phyloP scores from a whole-genome alignment of 2,329 filamentous ascomycete species.

The Zymoseptoria tritici region DNA sequence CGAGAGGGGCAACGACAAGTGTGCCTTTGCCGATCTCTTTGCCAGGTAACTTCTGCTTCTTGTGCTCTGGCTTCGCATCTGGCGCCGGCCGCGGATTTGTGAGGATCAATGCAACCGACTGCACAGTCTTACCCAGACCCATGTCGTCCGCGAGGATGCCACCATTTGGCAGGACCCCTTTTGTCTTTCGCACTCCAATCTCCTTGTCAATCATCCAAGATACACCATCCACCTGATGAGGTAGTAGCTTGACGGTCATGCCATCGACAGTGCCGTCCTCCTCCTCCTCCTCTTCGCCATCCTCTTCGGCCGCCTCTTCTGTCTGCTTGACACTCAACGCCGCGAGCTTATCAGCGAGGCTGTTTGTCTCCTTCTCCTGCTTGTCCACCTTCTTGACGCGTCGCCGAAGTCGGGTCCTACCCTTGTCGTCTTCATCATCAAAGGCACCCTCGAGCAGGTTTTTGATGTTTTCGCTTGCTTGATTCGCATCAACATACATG shows the following conservation, averaged over 20 bases:
- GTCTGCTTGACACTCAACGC: conserved; percentile 39
- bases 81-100: conserved; percentile 59
- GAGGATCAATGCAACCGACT: conserved; percentile 82
- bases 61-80: conserved; percentile 43
- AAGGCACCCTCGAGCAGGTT: conserved; percentile 74
- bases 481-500: conserved; percentile 61
- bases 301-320: conserved; percentile 41
- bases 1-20: conserved; percentile 84
- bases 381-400: conserved; percentile 37
- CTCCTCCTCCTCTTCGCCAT: conserved; percentile 39
- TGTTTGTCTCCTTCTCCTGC: conserved; percentile 31
- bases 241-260: conserved; percentile 77
- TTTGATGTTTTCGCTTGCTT: conserved; percentile 71
- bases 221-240: conserved; percentile 89
- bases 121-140: conserved; percentile 93
- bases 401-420: conserved; percentile 37
- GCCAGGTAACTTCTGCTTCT: conserved; percentile 58
- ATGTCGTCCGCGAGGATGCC: conserved; percentile 96
- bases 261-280: conserved; percentile 65
- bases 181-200: conserved; percentile 75
- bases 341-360: conserved; percentile 39
- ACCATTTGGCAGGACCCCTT: conserved; percentile 71
- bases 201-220: conserved; percentile 94
- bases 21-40: conserved; percentile 68
- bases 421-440: conserved; percentile 60